Conservation (phyloP, 805 yeast species). For the Barnettozyma sp. region DNA sequence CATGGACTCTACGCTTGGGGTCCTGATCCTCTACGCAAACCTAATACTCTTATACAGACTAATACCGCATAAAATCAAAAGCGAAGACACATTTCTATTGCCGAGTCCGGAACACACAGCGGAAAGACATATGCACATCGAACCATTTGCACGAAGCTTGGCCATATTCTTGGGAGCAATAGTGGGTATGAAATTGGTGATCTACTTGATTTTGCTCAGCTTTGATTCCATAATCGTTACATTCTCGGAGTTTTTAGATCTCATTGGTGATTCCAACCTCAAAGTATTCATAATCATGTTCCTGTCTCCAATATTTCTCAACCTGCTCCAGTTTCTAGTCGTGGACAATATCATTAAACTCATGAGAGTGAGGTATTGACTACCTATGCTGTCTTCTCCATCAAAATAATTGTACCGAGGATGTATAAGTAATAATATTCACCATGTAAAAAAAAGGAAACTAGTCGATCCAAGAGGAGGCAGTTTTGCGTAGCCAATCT, state of each 20-base stretch:
- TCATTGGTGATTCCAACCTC: slow-evolving; percentile 55
- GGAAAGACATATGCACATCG: slow-evolving; percentile 2
- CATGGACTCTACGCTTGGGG: slow-evolving; percentile 91
- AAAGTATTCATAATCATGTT: slow-evolving; percentile 87
- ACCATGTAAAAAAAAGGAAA: too few species aligned
- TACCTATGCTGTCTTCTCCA: too few species aligned
- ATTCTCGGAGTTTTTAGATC: slow-evolving; percentile 44
- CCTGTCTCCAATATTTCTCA: slow-evolving; percentile 67
- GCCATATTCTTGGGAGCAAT: slow-evolving; percentile 59
- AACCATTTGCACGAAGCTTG: slow-evolving; percentile 51
- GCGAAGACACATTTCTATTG: slow-evolving; percentile 37
- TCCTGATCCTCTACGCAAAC: slow-evolving; percentile 63
- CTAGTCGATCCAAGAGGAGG: too few species aligned
- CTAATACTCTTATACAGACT: slow-evolving; percentile 46
- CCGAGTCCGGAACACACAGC: neutral
- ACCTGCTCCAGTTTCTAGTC: slow-evolving; percentile 64
- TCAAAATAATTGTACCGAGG: too few species aligned
- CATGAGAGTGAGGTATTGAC: slow-evolving; percentile 9
- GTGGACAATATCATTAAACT: slow-evolving; percentile 65
- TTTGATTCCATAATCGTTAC: slow-evolving; percentile 46
- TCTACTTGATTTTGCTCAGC: slow-evolving; percentile 47
- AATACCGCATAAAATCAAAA: slow-evolving; percentile 46
- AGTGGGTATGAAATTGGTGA: slow-evolving; percentile 52
- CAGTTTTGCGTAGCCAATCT: too few species aligned
- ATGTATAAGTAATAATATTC: too few species aligned